Base-by-base conservation (phyloP, 768 basidiomycete genomes). In the Boletales sp. region DNA sequence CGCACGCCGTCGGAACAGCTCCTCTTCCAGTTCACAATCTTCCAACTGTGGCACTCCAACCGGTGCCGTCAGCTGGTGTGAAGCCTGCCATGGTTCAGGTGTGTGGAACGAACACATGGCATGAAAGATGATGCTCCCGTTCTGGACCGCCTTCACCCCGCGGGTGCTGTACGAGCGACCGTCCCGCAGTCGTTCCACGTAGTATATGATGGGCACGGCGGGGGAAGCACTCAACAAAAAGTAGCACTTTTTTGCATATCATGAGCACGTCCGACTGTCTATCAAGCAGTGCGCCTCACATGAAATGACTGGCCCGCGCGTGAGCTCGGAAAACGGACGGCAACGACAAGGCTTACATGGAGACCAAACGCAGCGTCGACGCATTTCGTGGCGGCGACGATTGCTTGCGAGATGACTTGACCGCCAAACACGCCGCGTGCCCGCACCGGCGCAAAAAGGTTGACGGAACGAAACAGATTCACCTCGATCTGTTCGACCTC, bases 321-420 rank as follows among this genome's bases (percentile, higher is more conserved):
- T 47, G 37, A 33, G 14, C 32, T 15, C 14, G 17, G 33, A 35
- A 36, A 18, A 6, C 3, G 14, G 18, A n/a, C n/a, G 38, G 15
- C 31, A 35, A 15, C 18, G 35, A 8, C 4, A 18, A 13, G 17
- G 68, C 89, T 73, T 61, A 90, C 90, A 70, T 93, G 87, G 30
- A 90, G 68, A 21, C 77, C 78, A 65, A 78, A 89, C 14, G 70
- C 74, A 11, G 82, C 73, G 39, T 81, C 72, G 0, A 93, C 87
- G 46, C 83, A 82, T 52, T 83, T 84, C 13, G 87, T 90, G 1
- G 90, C 90, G 3, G 87, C 79, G 12, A 90, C 85, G 28, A 93
- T 70, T 5, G 90, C 91, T 61, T 93, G 90, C 34, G 87, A 90
- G 56, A 94, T 90, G 50, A 93, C 90, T 67, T 92, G 89, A 72